These are phyloP conservation scores for Fomitopsis pinicola DNA, from an alignment of 1,284 basidiomycete species.

Conservation along the genomic window DNA sequence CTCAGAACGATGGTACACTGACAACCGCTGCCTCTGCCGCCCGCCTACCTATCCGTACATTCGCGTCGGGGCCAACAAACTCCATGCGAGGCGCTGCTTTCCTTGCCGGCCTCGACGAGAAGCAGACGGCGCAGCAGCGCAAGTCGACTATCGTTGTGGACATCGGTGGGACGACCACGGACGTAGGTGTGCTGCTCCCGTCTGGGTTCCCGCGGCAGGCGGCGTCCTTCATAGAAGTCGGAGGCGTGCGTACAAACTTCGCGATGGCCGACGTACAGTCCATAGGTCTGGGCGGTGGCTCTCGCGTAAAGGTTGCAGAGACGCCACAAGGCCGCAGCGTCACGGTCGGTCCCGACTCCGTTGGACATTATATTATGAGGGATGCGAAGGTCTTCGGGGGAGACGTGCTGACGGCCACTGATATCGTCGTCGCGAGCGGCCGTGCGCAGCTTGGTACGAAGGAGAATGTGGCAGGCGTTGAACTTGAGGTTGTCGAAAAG, in stretches of 20 bases:
- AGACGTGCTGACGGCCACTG: slow-evolving; percentile 46
- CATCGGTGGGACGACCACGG: slow-evolving; percentile 54
- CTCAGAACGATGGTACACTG: slow-evolving; percentile 57
- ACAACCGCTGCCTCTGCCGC: slow-evolving; percentile 47
- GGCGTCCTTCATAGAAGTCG: slow-evolving; percentile 42
- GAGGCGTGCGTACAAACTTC: slow-evolving; percentile 40
- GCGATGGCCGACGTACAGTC: slow-evolving; percentile 48
- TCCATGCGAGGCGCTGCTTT: slow-evolving; percentile 59
- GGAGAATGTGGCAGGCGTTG: slow-evolving; percentile 26
- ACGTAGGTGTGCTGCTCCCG: slow-evolving; percentile 46
- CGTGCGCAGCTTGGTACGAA: slow-evolving; percentile 34
- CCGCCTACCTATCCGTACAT: slow-evolving; percentile 56
- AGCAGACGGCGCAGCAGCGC: slow-evolving; percentile 20
- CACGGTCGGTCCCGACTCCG: slow-evolving; percentile 53
- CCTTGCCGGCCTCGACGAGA: slow-evolving; percentile 39
- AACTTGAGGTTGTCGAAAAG: slow-evolving; percentile 24
- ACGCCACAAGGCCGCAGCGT: slow-evolving; percentile 25
- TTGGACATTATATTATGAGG: slow-evolving; percentile 46
- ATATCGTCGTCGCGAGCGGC: slow-evolving; percentile 41
- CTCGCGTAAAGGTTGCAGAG: slow-evolving; percentile 34
- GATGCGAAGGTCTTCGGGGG: slow-evolving; percentile 50
- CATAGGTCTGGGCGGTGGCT: slow-evolving; percentile 55
- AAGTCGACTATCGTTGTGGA: slow-evolving; percentile 52
- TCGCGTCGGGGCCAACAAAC: slow-evolving; percentile 57
- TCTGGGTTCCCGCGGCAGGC: slow-evolving; percentile 50